A percentile compares a stretch with the other conserved stretches of the same genome.
Conservation (phyloP, 2,329 filamentous ascomycete species). For the Sporothrix dimorphospora region DNA sequence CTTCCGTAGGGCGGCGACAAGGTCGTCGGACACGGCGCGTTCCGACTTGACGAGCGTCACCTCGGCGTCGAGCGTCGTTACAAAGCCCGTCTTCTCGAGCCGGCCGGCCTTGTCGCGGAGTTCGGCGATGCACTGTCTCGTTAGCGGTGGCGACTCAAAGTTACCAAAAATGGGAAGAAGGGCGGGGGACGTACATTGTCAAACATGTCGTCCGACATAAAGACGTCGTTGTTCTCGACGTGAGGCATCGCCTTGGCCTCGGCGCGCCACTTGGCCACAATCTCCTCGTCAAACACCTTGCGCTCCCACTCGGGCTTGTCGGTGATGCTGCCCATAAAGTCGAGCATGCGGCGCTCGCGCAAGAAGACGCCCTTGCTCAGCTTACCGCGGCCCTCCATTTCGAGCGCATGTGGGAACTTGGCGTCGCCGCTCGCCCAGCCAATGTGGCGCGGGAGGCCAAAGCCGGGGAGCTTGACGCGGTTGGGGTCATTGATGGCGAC, state of each 20-base stretch:
- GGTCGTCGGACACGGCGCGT: constrained; percentile 42
- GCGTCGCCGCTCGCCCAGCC: neutral
- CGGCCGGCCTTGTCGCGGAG: constrained; percentile 54
- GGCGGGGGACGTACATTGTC: constrained; percentile 27
- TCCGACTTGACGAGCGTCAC: constrained; percentile 58
- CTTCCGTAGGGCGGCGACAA: constrained; percentile 42
- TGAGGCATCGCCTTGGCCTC: constrained; percentile 36
- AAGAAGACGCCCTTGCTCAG: constrained; percentile 21
- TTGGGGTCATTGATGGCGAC: neutral
- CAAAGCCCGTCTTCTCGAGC: constrained; percentile 45
- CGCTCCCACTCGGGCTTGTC: constrained; percentile 45
- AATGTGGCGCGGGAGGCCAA: constrained; percentile 21
- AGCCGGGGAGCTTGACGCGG: constrained; percentile 24
- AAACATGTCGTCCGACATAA: constrained; percentile 32
- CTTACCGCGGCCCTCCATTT: neutral
- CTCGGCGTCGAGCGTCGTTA: constrained; percentile 49
- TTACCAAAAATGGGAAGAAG: too few species aligned
- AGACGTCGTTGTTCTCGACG: constrained; percentile 27
- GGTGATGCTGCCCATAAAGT: constrained; percentile 42
- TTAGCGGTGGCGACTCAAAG: neutral
- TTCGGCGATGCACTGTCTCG: constrained; percentile 47
- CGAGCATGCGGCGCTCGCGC: constrained; percentile 44
- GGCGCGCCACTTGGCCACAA: constrained; percentile 41
- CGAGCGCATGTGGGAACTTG: constrained; percentile 25
- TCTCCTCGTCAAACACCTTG: constrained; percentile 42